These are phyloP conservation scores for Cyanidioschyzon merolae DNA, from an alignment of 23 red algal species.

Conservation along the genomic window DNA sequence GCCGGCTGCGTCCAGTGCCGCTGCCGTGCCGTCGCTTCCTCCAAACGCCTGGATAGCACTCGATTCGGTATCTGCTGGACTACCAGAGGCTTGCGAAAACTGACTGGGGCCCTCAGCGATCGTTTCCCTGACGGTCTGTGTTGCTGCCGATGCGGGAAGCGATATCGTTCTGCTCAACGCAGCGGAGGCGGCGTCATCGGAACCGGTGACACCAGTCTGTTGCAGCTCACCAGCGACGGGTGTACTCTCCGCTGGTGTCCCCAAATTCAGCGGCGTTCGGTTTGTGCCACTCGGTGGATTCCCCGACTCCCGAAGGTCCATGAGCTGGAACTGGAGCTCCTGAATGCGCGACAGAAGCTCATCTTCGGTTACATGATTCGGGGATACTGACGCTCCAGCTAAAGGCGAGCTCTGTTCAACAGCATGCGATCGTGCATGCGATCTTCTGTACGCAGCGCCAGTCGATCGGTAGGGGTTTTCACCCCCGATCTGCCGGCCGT, in stretches of 20 bases:
- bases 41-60: background rate
- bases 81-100: too few relatives aligned
- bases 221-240: background rate
- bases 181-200: background rate
- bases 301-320: background rate
- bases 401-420: background rate
- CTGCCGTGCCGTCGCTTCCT: background rate
- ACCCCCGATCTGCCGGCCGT: background rate
- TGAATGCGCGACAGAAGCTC: background rate
- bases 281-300: background rate
- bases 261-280: background rate
- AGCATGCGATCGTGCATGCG: background rate
- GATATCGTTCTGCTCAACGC: background rate
- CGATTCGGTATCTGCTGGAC: background rate
- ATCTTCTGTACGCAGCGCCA: background rate
- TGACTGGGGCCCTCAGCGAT: background rate
- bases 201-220: background rate
- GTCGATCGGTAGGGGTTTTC: background rate
- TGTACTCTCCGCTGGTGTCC: background rate
- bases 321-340: slow-evolving; percentile 12
- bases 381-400: background rate
- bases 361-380: background rate
- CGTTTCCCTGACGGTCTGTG: background rate
- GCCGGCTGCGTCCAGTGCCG: background rate
- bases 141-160: background rate